Conservation (phyloP, 2,329 filamentous ascomycete genomes). For the Lachnellula suecica region DNA sequence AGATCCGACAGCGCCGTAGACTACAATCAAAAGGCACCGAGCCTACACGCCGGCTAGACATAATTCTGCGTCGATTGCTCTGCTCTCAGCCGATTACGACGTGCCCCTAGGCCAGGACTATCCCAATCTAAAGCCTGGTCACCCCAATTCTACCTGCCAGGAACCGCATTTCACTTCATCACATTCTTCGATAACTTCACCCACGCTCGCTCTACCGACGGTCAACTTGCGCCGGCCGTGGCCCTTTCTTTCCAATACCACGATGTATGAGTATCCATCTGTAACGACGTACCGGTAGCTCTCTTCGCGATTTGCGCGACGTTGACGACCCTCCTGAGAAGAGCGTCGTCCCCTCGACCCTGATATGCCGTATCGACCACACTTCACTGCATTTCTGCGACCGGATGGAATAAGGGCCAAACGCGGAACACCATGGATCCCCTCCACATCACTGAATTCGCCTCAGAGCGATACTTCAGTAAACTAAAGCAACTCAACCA, state of each 20-base stretch:
- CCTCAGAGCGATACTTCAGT: slow-evolving; percentile 62
- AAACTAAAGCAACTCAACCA: slow-evolving; percentile 57
- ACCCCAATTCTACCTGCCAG: background rate
- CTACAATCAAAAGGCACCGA: background rate
- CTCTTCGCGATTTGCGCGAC: slow-evolving; percentile 19
- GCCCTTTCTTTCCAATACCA: slow-evolving; percentile 13
- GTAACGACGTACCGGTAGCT: slow-evolving; percentile 18
- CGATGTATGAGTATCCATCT: slow-evolving; percentile 29
- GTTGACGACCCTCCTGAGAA: slow-evolving; percentile 19
- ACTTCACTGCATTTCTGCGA: slow-evolving; percentile 23
- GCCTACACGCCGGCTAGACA: background rate
- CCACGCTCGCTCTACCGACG: slow-evolving; percentile 10
- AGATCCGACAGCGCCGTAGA: background rate
- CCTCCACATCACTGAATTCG: slow-evolving; percentile 64
- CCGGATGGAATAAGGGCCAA: slow-evolving; percentile 30
- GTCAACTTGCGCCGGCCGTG: slow-evolving; percentile 3
- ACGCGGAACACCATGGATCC: slow-evolving; percentile 51
- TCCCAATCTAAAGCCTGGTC: slow-evolving; percentile 3
- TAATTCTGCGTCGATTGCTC: background rate
- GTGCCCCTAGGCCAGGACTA: background rate
- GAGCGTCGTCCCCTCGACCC: slow-evolving; percentile 18
- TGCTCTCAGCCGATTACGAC: background rate
- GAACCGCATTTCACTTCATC: background rate
- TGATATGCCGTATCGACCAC: slow-evolving; percentile 31
- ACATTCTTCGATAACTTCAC: slow-evolving; percentile 1